Evolutionary conservation across 192 early-diverging fungal genomes (phyloP).

Genomic region (Entomortierella parvispora): DNA sequence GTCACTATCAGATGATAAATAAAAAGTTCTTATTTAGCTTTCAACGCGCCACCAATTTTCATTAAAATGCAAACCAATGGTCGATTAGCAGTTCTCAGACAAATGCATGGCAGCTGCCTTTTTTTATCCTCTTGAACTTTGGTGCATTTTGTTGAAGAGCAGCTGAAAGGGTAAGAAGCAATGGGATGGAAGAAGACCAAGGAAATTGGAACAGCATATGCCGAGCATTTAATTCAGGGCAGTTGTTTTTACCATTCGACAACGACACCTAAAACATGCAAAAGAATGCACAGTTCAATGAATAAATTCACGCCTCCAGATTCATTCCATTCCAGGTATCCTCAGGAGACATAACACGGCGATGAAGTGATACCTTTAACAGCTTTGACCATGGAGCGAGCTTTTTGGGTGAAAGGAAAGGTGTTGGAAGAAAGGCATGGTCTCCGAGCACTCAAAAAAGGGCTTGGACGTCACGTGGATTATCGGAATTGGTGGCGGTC

Average conservation of each 20-base stretch:
- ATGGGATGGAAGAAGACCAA: neutral
- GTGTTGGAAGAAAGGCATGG: too few relatives aligned
- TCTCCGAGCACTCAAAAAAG: too few relatives aligned
- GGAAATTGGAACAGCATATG: neutral
- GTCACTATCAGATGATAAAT: constrained; percentile 61
- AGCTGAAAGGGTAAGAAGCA: neutral
- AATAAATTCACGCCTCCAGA: too few relatives aligned
- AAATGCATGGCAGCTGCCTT: too few relatives aligned
- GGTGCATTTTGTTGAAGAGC: neutral
- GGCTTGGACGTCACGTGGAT: too few relatives aligned
- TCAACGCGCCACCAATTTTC: constrained; percentile 8
- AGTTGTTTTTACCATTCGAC: constrained; percentile 29
- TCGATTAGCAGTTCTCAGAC: too few relatives aligned
- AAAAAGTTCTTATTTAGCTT: too few relatives aligned
- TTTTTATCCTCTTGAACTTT: neutral
- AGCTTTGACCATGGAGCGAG: constrained; percentile 54
- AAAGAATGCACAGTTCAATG: neutral
- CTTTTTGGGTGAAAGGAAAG: too few relatives aligned
- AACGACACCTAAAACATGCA: constrained; percentile 21
- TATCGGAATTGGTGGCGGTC: too few relatives aligned
- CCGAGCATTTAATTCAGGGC: neutral
- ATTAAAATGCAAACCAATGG: too few relatives aligned
- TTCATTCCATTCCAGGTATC: neutral
- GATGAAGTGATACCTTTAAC: constrained; percentile 25
- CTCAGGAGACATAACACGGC: neutral